Evolutionary conservation across 192 early-diverging fungal species (phyloP), one percentile per base, ranked within the genome.

Genomic region (Backusella australiensis): DNA sequence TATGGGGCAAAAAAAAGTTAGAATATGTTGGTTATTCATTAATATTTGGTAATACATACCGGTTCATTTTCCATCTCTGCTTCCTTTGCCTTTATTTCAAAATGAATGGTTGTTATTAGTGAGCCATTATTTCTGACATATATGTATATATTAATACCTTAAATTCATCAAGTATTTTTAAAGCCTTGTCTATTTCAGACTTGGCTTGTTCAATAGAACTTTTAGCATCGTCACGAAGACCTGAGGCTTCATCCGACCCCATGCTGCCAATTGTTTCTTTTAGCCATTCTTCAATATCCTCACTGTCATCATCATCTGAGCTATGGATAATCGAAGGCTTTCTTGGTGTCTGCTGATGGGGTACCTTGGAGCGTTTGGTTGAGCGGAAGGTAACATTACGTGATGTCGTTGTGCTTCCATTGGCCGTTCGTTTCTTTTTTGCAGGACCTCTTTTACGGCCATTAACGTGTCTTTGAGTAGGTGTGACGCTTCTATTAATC

Each of bases 121-220:
- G 29, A 46, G 29, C 0, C 0, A 14, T 21, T 3, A 38, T 69
- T 23, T 69, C 8, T n/a, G 5, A 49, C 1, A 6, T n/a, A 21
- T n/a, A 49, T 34, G 6, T 67, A 39, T 49, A 49, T 49, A 49
- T 1, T 19, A 38, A 4, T 69, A 71, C 70, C 70, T 71, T 71
- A 44, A 71, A 71, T 29, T 44, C 70, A 32, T 71, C 70, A 15
- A 71, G 26, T 32, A 71, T 44, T 71, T 71, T 71, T 23, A 71
- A 32, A 32, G 70, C 70, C 15, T 71, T 71, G 23, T 71, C 70
- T 19, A 71, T 71, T 71, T 71, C 39, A 32, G 70, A 49, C 41
- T 46, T 71, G 23, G 70, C 70, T n/a, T 71, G 41, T 6, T 21
- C 35, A 32, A 71, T 71, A 19, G 70, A 71, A 46, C 34, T 36